Conservation (phyloP, 257 asterid genomes). For the Hygrophila difformis region DNA sequence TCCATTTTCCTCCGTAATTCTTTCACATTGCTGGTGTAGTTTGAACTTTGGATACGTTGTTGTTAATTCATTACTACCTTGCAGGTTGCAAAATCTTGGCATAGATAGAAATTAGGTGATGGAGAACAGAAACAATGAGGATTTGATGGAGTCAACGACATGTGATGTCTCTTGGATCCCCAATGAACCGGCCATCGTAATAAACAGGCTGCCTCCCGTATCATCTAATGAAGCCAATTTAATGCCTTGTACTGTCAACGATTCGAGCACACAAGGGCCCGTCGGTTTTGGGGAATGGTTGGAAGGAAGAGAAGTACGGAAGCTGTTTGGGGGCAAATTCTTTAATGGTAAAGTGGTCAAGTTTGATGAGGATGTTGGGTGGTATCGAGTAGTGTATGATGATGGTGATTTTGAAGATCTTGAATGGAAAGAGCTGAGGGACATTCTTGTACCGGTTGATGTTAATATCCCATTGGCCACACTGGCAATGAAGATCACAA, state of each 20-base stretch:
- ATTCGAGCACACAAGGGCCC: conserved; percentile 13
- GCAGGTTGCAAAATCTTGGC: too few relatives aligned
- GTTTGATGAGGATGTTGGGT: conserved; percentile 41
- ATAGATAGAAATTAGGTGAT: conserved; percentile 11
- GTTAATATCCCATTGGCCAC: conserved; percentile 45
- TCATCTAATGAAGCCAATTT: conserved; percentile 16
- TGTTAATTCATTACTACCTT: too few relatives aligned
- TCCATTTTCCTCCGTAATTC: too few relatives aligned
- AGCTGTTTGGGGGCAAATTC: conserved; percentile 30
- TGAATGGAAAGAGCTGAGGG: conserved; percentile 49
- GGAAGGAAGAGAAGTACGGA: conserved; percentile 51
- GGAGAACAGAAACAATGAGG: conserved; percentile 27
- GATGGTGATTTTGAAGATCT: conserved; percentile 75
- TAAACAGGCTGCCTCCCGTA: conserved; percentile 50
- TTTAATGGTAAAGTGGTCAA: conserved; percentile 35
- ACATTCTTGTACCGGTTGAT: conserved; percentile 47
- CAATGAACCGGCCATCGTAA: conserved; percentile 61
- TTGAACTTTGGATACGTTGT: too few relatives aligned
- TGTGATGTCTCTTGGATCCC: conserved; percentile 33
- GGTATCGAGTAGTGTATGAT: conserved; percentile 62
- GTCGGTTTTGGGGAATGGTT: conserved; percentile 54
- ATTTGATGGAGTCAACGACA: conserved; percentile 17
- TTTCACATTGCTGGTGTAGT: too few relatives aligned
- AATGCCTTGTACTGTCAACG: conserved; percentile 14
- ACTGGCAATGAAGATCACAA: conserved; percentile 38